Base-by-base conservation (phyloP, 108 stramenopile species). In the Cylindrotheca closterium region DNA sequence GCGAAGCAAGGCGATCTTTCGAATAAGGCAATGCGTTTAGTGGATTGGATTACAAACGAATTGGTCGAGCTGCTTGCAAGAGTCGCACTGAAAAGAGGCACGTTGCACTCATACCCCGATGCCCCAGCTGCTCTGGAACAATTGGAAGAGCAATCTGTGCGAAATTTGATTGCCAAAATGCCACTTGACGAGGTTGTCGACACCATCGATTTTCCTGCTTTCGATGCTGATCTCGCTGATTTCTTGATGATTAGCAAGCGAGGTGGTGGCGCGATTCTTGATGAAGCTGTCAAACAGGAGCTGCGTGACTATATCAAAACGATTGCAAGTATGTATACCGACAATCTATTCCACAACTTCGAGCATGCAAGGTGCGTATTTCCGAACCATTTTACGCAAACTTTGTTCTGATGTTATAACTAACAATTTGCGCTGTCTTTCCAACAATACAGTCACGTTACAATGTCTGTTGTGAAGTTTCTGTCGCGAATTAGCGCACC, bases 311-410 rank as follows among this genome's bases (percentile, higher is more conserved):
- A 51, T 58, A 67, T 79, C 1, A 57, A 15, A 19, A 18, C 47
- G 18, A 42, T 78, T 52, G 70, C 77, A 3, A 26, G 37, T 2
- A 63, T 80, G 63, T 80, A 86, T 53, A 68, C 68, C 7, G 48
- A 69, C 32, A 82, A 83, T 23, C 74, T 77, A 4, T 86, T 86
- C 58, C 85, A 86, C 71, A 79, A 78, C 28, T 83, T 82, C 59
- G 85, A 82, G 47, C 85, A 86, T 57, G 76, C 77, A 21, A 57
- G 69, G 25, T 80, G 82, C 47, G 80, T 79, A n/a, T n/a, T n/a
- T n/a, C n/a, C n/a, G n/a, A n/a, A n/a, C n/a, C n/a, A n/a, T n/a
- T n/a, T n/a, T n/a, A n/a, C n/a, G n/a, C n/a, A n/a, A n/a, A n/a
- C n/a, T n/a, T n/a, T n/a, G n/a, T n/a, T n/a, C n/a, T n/a, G n/a